Base-by-base conservation (phyloP, 164 flowering plant genomes). In the Chloranthus sessilifolius region DNA sequence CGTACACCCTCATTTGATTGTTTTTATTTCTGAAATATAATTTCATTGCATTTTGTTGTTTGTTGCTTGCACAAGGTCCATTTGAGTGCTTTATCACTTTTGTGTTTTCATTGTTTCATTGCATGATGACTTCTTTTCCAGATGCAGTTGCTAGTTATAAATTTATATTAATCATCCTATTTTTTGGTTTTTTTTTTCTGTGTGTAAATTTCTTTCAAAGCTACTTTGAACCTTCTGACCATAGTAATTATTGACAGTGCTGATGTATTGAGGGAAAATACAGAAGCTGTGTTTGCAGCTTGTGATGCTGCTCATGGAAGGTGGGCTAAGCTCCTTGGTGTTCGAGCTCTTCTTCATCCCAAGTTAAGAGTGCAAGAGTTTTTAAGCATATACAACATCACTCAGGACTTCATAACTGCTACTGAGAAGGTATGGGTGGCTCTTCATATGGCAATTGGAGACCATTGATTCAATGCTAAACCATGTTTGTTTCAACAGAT, bases 221-320 rank as follows among this genome's bases (percentile, higher is more conserved):
- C 16, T 26, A n/a, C 30, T 44, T 3, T n/a, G 20, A 42, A 15
- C 46, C 12, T n/a, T n/a, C 48, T 44, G 29, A 44, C 29, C 27
- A 7, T 16, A 4, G 7, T 34, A 23, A 16, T 50, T 38, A 22
- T 68, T 58, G 46, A 52, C 88, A 94, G 99, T 56, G 83, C 95
- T 65, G 99, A 94, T 71, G 87, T 89, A 26, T 64, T 94, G 58
- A 72, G 99, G 54, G 99, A 94, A 73, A 94, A 94, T 62, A 77
- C 97, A 26, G 99, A 94, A 75, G 97, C 97, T 67, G 80, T 94
- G n/a, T 86, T 89, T 78, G 96, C 99, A 16, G 96, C 95, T 53
- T 94, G 97, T 70, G 99, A 94, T 81, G 86, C 90, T 63, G 97
- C 99, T 69, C 97, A 94, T 78, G 95, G 92, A 35, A 86, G 99